Evolutionary conservation across 768 basidiomycete species (phyloP), one percentile per base, ranked within the genome.

Genomic region (Russula abietina): DNA sequence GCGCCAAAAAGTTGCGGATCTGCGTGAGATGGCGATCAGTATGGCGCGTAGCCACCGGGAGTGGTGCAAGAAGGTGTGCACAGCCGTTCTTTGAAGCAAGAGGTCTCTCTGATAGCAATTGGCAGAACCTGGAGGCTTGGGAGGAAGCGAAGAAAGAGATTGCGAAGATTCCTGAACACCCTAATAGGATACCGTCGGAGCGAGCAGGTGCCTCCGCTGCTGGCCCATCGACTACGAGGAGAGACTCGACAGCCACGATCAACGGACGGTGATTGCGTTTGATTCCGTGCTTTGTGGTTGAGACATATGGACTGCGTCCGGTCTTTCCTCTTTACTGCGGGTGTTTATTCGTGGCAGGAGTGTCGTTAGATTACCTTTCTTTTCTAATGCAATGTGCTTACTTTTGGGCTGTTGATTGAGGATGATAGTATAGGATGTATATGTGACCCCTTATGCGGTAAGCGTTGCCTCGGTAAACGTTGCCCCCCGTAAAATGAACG

Each of bases 1-100:
- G 73, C 84, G 97, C 26, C 97, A 98, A 78, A 99, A 99, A 73
- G 97, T 99, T 3, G 93, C 93, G 8, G 97, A 99, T 77, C 68
- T 98, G 68, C 79, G 94, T 41, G 92, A 96, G 73, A 94, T 99
- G 94, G 78, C 88, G 43, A 91, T 98, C 64, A 84, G 83, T 68
- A 88, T 98, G 82, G 91, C 93, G 0, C 81, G 83, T 69, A 89
- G 87, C 58, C 97, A 99, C 73, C 83, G 89, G 55, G 97, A 98
- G 68, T 98, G 95, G 95, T 96, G 93, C 74, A 88, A 90, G 78
- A 91, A 94, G 86, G 96, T 93, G 63, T 32, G 70, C 57, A 55
- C 49, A 24, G 41, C 61, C 50, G 26, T n/a, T 49, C n/a, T 50
- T 16, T 38, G 16, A 46, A 19, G 38, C 51, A 24, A 45, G n/a